Percentiles rank a stretch among this genome's conserved stretches.
Conservation (phyloP, 148 eudicot genomes). For the Nyssa sinensis region DNA sequence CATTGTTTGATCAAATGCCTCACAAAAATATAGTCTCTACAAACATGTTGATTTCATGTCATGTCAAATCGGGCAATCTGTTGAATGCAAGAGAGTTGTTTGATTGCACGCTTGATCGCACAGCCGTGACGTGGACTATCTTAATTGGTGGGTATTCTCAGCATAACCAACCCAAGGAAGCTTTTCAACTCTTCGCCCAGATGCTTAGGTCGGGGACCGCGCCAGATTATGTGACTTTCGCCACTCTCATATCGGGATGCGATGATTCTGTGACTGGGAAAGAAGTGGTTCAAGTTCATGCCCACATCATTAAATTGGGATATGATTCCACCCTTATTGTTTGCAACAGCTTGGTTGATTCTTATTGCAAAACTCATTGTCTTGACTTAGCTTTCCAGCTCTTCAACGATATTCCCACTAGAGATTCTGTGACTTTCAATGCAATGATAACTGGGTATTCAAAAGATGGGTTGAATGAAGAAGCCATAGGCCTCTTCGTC, state of each 20-base stretch:
- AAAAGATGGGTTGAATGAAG: constrained; percentile 38
- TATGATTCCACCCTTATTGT: constrained; percentile 33
- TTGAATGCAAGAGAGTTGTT: constrained; percentile 54
- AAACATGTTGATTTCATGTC: constrained; percentile 58
- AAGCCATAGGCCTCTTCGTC: constrained; percentile 47
- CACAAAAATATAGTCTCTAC: constrained; percentile 40
- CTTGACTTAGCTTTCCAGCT: constrained; percentile 46
- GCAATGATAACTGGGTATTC: constrained; percentile 65
- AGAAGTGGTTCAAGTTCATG: constrained; percentile 56
- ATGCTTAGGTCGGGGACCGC: constrained; percentile 50
- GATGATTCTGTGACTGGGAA: constrained; percentile 28
- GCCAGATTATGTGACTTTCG: constrained; percentile 70
- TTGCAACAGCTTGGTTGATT: constrained; percentile 67
- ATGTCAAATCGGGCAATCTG: constrained; percentile 56
- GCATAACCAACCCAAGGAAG: constrained; percentile 36
- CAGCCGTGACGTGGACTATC: constrained; percentile 71
- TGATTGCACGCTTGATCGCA: constrained; percentile 39
- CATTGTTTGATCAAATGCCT: constrained; percentile 73
- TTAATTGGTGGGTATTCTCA: constrained; percentile 70
- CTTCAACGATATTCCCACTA: constrained; percentile 43
- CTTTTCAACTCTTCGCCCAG: constrained; percentile 48
- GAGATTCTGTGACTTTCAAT: constrained; percentile 70
- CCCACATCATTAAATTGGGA: constrained; percentile 60
- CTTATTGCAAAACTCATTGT: constrained; percentile 63
- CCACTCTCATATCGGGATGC: constrained; percentile 62